Base-by-base conservation (phyloP, 331 rosid species). In the Spiraea crenata region DNA sequence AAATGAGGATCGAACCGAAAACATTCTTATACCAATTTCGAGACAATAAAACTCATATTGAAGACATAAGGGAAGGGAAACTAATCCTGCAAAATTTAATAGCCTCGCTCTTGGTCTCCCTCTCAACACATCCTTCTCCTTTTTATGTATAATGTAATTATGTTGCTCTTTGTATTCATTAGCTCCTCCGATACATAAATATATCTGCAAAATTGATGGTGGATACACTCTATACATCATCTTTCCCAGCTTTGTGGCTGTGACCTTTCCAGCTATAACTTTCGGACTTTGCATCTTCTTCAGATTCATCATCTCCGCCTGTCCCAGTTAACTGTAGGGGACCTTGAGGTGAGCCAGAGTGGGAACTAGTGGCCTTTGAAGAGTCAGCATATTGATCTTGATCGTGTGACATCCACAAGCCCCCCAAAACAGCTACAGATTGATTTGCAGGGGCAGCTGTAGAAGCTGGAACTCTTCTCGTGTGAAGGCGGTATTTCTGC, bases 401-500 rank as follows among this genome's bases (percentile, higher is more conserved):
- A 74, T 93, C 95, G 77, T 74, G 89, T 60, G 90, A 56, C 90
- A 77, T 82, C 96, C 96, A 91, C 70, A 89, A 76, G 42, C 81
- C 87, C 65, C 96, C 96, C 59, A 93, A 85, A 80, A 85, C 88
- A 25, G 80, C 89, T 35, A 79, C 80, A 46, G 92, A 38, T 49
- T 87, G 91, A 63, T 85, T 85, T 49, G 70, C 67, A 25, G 69
- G 65, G 34, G 82, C 42, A 69, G 95, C 65, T 59, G 70, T 4
- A 16, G 76, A 61, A 13, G 67, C 48, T 17, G 95, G 96, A 76
- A 75, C 76, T 87, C 96, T 88, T 39, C 97, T 83, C 3, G 96
- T 89, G 72, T 95, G 99, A 75, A 95, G 99, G 5, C 99, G 81
- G 82, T 89, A 95, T 82, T 95, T 95, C 99, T 95, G 87, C 85